Conservation (phyloP, 2,329 filamentous ascomycete genomes). For the Cordyceps javanica region DNA sequence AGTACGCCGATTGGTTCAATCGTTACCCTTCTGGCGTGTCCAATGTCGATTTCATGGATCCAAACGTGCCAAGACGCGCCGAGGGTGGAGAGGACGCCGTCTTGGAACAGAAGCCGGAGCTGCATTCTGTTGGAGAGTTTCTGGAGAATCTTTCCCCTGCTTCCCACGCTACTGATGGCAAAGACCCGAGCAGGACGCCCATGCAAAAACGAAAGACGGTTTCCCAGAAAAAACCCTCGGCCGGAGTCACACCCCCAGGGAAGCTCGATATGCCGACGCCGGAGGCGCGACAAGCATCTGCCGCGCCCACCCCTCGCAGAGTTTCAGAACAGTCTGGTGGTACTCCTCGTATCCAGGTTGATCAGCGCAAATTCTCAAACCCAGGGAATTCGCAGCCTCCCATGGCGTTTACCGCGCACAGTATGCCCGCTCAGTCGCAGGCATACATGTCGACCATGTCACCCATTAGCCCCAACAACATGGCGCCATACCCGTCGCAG, state of each 20-base stretch:
- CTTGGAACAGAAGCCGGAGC: conserved; percentile 77
- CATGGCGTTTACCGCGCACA: conserved; percentile 34
- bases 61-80: conserved; percentile 58
- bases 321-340: conserved; percentile 8
- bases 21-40: conserved; percentile 89
- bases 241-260: conserved; percentile 14
- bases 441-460: conserved; percentile 41
- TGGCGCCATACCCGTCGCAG: conserved; percentile 32
- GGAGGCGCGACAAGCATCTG: background rate
- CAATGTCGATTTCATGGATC: conserved; percentile 75
- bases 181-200: conserved; percentile 16
- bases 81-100: conserved; percentile 83
- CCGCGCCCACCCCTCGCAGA: background rate
- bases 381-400: conserved; percentile 17
- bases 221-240: conserved; percentile 29
- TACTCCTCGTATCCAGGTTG: conserved; percentile 27
- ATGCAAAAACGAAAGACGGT: conserved; percentile 30
- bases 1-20: conserved; percentile 97
- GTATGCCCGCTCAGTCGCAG: conserved; percentile 34
- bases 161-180: conserved; percentile 43
- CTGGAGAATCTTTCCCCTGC: conserved; percentile 70
- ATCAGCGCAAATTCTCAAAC: conserved; percentile 35
- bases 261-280: conserved; percentile 18
- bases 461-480: conserved; percentile 45
- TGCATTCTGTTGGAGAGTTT: conserved; percentile 94